phyloP scores from a whole-genome alignment of 1,139 yeast species.

The Kodamaea suecica region DNA sequence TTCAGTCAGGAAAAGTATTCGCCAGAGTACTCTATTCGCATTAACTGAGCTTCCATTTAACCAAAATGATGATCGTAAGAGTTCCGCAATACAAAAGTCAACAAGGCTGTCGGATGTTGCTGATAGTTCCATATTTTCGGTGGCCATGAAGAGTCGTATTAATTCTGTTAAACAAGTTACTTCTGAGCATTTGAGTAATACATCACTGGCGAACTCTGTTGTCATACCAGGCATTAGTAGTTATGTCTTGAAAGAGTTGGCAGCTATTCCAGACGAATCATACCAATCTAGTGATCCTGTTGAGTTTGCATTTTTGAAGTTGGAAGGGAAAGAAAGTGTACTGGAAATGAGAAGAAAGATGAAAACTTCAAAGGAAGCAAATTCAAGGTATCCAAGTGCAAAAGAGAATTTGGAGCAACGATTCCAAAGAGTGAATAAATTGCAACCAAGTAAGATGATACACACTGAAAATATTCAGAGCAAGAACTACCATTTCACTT shows the following conservation, averaged over 20 bases:
- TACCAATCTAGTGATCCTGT: constrained; percentile 59
- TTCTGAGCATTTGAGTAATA: constrained; percentile 12
- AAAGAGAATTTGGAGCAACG: too few species aligned
- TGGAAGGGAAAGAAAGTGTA: constrained; percentile 59
- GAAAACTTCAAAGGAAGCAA: neutral
- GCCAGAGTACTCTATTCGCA: constrained; percentile 41
- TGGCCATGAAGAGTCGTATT: constrained; percentile 23
- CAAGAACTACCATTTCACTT: neutral
- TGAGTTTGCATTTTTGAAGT: constrained; percentile 67
- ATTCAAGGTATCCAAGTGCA: neutral
- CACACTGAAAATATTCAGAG: neutral
- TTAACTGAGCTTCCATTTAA: constrained; percentile 43
- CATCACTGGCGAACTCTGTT: constrained; percentile 31
- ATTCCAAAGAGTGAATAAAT: neutral
- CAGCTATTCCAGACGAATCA: constrained; percentile 78
- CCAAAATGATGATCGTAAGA: constrained; percentile 15
- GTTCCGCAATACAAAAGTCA: constrained; percentile 12
- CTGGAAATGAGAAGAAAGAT: constrained; percentile 2
- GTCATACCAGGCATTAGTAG: constrained; percentile 64
- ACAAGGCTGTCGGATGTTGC: constrained; percentile 29
- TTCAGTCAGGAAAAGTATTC: constrained; percentile 28
- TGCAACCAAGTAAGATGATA: neutral
- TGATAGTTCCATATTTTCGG: constrained; percentile 39
- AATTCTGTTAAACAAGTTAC: constrained; percentile 17
- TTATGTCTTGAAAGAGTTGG: constrained; percentile 64